Evolutionary conservation across 179 eudicot genomes (phyloP).

Genomic region (Heliamphora pulchella): DNA sequence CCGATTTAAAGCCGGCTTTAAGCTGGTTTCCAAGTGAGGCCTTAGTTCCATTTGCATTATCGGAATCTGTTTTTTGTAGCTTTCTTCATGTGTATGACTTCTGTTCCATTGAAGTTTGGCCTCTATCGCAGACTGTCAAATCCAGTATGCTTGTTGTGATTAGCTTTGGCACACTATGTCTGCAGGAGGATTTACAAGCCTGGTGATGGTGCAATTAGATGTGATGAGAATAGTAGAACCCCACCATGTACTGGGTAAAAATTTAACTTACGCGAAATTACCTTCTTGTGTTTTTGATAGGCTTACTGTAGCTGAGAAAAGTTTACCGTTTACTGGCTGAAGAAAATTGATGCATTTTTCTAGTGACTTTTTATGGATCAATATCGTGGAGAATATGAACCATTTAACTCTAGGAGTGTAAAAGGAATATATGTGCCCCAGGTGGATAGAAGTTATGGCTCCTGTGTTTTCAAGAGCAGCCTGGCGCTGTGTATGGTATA

Average conservation of each 20-base stretch:
- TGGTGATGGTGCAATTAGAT: conserved; percentile 32
- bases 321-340: not conserved
- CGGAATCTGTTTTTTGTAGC: not conserved
- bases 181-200: conserved; percentile 67
- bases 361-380: not conserved
- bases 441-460: conserved; percentile 99
- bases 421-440: conserved; percentile 20
- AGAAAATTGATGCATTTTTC: not conserved
- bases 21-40: too few species aligned
- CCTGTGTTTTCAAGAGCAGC: conserved; percentile 89
- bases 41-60: not conserved
- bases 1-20: too few species aligned
- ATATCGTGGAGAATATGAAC: not conserved
- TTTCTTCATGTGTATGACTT: not conserved
- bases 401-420: not conserved
- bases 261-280: not conserved
- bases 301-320: not conserved
- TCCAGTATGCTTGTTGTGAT: not conserved
- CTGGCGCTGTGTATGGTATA: conserved; percentile 92
- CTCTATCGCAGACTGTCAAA: not conserved
- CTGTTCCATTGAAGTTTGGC: not conserved
- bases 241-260: conserved; percentile 97
- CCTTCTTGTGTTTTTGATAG: not conserved
- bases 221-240: conserved; percentile 49
- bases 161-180: conserved; percentile 8